phyloP scores from a whole-genome alignment of 176 grass and related monocot species.

The Rhynchospora tenuis region DNA sequence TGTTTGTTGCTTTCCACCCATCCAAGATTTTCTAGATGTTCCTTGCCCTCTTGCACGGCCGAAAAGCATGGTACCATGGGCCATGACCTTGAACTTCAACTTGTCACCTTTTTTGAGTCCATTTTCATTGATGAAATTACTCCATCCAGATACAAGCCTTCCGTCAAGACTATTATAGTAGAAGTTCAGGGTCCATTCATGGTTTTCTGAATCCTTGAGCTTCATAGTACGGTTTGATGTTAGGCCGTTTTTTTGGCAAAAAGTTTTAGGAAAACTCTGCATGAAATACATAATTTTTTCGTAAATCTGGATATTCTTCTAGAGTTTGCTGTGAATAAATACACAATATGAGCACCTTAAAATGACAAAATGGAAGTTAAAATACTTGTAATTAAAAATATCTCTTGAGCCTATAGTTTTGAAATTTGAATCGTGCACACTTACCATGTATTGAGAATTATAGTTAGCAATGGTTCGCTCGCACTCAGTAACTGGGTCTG shows the following conservation, averaged over 20 bases:
- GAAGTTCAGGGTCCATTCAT: neutral
- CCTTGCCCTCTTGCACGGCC: neutral
- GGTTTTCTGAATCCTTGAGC: neutral
- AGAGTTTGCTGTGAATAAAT: no score
- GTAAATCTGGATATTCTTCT: no score
- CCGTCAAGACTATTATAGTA: neutral
- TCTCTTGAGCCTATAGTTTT: no score
- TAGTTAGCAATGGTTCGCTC: neutral
- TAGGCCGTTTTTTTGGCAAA: neutral
- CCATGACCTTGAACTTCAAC: slow-evolving; percentile 2
- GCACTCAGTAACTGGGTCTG: neutral
- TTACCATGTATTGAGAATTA: neutral
- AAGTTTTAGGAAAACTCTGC: neutral
- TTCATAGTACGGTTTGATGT: neutral
- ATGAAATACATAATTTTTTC: no score
- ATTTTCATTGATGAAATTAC: neutral
- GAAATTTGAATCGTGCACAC: neutral
- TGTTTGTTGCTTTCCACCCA: neutral
- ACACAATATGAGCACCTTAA: no score
- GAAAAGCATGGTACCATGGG: neutral
- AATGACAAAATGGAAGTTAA: no score
- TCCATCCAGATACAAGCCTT: neutral
- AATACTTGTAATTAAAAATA: no score
- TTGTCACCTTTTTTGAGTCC: slow-evolving; percentile 19
- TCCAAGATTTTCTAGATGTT: neutral